A percentile compares a stretch with the other conserved stretches of the same genome.
phyloP scores from a whole-genome alignment of 768 basidiomycete species.

The Macrocybe gigantea region DNA sequence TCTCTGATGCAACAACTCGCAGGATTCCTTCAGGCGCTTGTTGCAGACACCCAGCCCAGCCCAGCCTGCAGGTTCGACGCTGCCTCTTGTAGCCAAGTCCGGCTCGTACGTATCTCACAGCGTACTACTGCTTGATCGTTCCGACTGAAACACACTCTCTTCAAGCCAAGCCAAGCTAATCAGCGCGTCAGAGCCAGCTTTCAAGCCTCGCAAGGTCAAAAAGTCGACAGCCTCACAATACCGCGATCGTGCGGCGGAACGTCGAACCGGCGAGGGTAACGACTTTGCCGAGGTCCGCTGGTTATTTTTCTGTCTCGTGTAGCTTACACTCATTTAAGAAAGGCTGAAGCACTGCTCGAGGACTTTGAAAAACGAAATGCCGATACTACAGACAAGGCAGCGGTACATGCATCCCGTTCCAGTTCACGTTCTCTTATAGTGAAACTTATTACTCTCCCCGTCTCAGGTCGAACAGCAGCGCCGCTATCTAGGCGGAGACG shows the following conservation, averaged over 20 bases:
- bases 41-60: no score
- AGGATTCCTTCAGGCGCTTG: no score
- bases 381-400: constrained; percentile 49
- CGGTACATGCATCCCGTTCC: constrained; percentile 32
- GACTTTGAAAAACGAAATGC: constrained; percentile 70
- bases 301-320: neutral
- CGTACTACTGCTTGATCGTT: neutral
- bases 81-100: neutral
- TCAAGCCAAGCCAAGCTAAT: constrained; percentile 37
- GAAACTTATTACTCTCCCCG: constrained; percentile 2
- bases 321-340: constrained; percentile 1
- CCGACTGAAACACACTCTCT: constrained; percentile 1
- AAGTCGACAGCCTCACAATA: constrained; percentile 49
- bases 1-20: no score
- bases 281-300: constrained; percentile 65
- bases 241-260: constrained; percentile 72
- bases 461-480: constrained; percentile 69
- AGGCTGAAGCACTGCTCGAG: constrained; percentile 79
- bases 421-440: neutral
- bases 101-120: constrained; percentile 10
- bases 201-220: constrained; percentile 81
- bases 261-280: constrained; percentile 57
- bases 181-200: constrained; percentile 52
- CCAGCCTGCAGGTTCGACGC: no score
- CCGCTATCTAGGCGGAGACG: constrained; percentile 78